Conservation (phyloP, 805 yeast genomes). For the Metschnikowia gruessii region DNA sequence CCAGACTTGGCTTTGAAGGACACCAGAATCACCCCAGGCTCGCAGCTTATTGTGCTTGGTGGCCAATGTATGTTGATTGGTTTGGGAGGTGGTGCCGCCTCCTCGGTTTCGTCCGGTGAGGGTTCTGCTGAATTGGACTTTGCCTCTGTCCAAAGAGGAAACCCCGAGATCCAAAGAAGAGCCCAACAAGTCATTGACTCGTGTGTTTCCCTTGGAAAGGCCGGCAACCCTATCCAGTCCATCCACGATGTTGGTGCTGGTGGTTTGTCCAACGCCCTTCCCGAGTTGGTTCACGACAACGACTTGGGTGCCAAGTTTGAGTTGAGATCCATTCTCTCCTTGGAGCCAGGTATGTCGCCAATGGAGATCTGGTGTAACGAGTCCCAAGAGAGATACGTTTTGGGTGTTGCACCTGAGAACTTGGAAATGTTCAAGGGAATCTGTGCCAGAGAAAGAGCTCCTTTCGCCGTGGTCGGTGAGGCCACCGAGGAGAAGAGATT, state of each 20-base stretch:
- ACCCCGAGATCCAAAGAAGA: slow-evolving; percentile 98
- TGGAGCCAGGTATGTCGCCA: slow-evolving; percentile 98
- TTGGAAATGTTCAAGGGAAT: slow-evolving; percentile 67
- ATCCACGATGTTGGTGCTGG: slow-evolving; percentile 99
- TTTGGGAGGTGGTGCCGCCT: slow-evolving; percentile 99
- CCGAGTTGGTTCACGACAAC: slow-evolving; percentile 96
- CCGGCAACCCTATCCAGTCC: slow-evolving; percentile 75
- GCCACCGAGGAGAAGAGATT: slow-evolving; percentile 87
- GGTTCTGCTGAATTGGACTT: slow-evolving; percentile 95
- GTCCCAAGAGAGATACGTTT: slow-evolving; percentile 96
- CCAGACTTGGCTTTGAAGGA: slow-evolving; percentile 90
- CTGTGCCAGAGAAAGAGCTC: slow-evolving; percentile 94
- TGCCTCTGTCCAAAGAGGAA: slow-evolving; percentile 98
- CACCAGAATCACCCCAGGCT: slow-evolving; percentile 85
- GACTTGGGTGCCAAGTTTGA: slow-evolving; percentile 93
- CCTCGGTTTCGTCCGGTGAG: slow-evolving; percentile 93
- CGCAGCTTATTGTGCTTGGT: slow-evolving; percentile 89
- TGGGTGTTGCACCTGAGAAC: slow-evolving; percentile 84
- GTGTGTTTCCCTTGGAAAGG: slow-evolving; percentile 76
- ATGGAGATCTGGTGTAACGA: slow-evolving; percentile 99
- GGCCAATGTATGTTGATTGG: slow-evolving; percentile 98
- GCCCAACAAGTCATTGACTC: slow-evolving; percentile 97
- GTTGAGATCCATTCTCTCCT: slow-evolving; percentile 80
- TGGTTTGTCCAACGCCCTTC: slow-evolving; percentile 94
- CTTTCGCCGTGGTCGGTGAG: slow-evolving; percentile 91